Percentiles rank a stretch among this genome's conserved stretches.
Evolutionary conservation across 805 yeast genomes (phyloP).

Genomic region (Wickerhamiella galacta): DNA sequence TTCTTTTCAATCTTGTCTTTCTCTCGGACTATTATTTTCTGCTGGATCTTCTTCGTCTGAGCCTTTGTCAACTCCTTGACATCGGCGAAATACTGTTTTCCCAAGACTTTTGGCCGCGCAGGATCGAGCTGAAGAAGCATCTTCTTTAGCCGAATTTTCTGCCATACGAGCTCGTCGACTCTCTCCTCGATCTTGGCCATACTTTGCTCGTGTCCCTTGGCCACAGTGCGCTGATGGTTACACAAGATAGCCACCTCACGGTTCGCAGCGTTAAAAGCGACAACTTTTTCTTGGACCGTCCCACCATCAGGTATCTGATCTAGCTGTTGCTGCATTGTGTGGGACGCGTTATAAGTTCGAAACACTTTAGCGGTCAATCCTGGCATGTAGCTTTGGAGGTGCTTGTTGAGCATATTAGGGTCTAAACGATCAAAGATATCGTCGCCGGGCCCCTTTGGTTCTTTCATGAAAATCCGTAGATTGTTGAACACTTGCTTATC

Average conservation of each 20-base stretch:
- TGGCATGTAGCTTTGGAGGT: conserved; percentile 75
- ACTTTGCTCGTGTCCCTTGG: conserved; percentile 66
- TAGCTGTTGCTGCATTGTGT: conserved; percentile 90
- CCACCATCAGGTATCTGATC: conserved; percentile 77
- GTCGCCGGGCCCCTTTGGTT: conserved; percentile 84
- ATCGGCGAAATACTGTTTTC: conserved; percentile 40
- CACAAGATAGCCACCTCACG: conserved; percentile 89
- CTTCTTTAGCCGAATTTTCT: conserved; percentile 53
- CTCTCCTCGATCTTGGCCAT: conserved; percentile 65
- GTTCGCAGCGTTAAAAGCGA: conserved; percentile 84
- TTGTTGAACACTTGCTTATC: conserved; percentile 85
- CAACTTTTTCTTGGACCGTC: conserved; percentile 71
- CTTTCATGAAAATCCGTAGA: conserved; percentile 67
- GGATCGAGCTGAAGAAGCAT: conserved; percentile 55
- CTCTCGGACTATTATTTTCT: conserved; percentile 45
- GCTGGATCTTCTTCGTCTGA: conserved; percentile 42
- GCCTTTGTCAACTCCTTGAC: conserved; percentile 49
- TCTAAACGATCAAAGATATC: conserved; percentile 81
- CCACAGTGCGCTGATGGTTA: conserved; percentile 90
- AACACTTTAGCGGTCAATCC: conserved; percentile 93
- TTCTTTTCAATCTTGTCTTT: conserved; percentile 46
- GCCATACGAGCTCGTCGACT: conserved; percentile 73
- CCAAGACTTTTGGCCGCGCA: conserved; percentile 29
- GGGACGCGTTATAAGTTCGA: conserved; percentile 93
- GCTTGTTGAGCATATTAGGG: conserved; percentile 68